Percentiles rank a stretch among this genome's conserved stretches.
phyloP scores from a whole-genome alignment of 371 early-diverging fungal species.

The Paraphysoderma sedebokerense region DNA sequence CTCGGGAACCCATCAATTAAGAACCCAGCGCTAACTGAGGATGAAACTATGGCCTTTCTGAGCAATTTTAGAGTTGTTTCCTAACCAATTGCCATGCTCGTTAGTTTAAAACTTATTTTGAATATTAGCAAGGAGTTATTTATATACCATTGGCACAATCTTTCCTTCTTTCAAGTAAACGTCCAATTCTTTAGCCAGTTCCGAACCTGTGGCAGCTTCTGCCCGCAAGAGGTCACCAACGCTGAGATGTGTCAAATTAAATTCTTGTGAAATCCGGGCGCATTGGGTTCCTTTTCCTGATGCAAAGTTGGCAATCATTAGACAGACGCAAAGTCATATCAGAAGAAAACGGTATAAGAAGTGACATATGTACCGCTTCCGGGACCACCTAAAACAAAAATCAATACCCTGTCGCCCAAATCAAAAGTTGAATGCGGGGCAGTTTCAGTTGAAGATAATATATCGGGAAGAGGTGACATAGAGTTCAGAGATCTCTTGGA shows the following conservation, averaged over 20 bases:
- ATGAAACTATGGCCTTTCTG: constrained; percentile 7
- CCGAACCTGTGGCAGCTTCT: constrained; percentile 26
- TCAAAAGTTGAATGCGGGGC: too few species aligned
- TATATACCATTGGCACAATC: constrained; percentile 34
- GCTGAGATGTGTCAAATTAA: constrained; percentile 32
- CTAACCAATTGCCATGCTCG: constrained; percentile 5
- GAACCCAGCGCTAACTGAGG: constrained; percentile 12
- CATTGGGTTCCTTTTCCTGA: constrained; percentile 45
- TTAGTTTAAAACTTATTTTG: background rate
- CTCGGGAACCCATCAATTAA: constrained; percentile 30
- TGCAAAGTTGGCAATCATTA: background rate
- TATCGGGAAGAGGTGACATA: too few species aligned
- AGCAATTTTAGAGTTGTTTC: constrained; percentile 24
- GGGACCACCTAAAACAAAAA: background rate
- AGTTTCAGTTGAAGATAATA: too few species aligned
- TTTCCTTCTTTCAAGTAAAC: constrained; percentile 35
- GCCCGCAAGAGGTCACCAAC: constrained; percentile 50
- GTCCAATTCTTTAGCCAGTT: constrained; percentile 25
- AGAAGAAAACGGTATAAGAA: background rate
- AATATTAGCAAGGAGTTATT: background rate
- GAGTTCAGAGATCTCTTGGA: too few species aligned
- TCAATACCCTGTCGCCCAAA: background rate
- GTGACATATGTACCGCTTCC: background rate
- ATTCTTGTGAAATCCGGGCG: constrained; percentile 21
- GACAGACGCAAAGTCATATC: background rate